phyloP scores from a whole-genome alignment of 108 stramenopile species.

The Fragilariopsis cylindrus region DNA sequence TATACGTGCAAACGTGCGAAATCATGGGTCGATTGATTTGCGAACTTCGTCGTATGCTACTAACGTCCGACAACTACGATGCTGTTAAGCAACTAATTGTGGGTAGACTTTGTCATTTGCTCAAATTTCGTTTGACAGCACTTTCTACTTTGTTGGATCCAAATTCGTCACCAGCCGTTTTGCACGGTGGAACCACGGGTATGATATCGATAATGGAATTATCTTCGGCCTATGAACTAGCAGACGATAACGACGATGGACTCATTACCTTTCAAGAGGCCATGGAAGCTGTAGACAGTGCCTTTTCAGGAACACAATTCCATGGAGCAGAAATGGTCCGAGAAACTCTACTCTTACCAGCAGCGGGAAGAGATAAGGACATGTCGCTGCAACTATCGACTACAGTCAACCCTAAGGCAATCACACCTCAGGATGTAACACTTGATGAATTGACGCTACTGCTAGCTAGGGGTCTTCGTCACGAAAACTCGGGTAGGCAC shows the following conservation, averaged over 20 bases:
- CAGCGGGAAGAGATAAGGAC: background rate
- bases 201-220: conserved; percentile 84
- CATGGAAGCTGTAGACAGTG: conserved; percentile 85
- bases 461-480: conserved; percentile 79
- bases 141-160: conserved; percentile 79
- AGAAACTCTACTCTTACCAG: conserved; percentile 72
- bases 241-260: conserved; percentile 88
- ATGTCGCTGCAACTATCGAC: background rate
- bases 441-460: conserved; percentile 78
- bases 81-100: conserved; percentile 78
- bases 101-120: conserved; percentile 78
- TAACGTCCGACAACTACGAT: conserved; percentile 46
- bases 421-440: conserved; percentile 71
- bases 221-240: conserved; percentile 81
- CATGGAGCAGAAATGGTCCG: conserved; percentile 88
- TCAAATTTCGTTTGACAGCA: conserved; percentile 81
- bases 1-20: conserved; percentile 91
- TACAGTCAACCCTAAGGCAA: background rate
- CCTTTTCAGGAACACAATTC: conserved; percentile 87
- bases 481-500: conserved; percentile 62
- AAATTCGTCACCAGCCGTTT: conserved; percentile 68
- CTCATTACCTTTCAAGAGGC: conserved; percentile 86
- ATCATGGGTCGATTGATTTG: conserved; percentile 85
- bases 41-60: conserved; percentile 79
- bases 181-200: conserved; percentile 47